Base-by-base conservation (phyloP, 257 asterid species). In the Solanum lycopersicoides region DNA sequence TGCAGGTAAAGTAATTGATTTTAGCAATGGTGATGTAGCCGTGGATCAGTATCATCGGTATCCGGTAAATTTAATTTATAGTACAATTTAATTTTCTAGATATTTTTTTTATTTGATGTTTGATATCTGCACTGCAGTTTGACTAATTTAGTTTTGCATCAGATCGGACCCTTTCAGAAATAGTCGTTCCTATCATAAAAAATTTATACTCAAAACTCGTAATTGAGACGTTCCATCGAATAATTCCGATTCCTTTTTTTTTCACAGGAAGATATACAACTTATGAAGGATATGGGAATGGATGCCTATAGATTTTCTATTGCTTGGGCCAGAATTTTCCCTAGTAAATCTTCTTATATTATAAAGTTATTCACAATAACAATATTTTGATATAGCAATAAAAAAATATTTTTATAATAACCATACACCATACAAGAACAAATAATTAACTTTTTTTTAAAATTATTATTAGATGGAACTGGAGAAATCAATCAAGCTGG, bases 221-320 rank as follows among this genome's bases (percentile, higher is more conserved):
- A 50, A 50, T 50, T 50, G 1, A 15, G 60, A 15, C 23, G 3
- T 21, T 0, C 6, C 16, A 79, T 45, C 66, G 11, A 79, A 79
- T 79, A 79, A 79, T 79, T 28, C 42, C 8, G 9, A 25, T 77
- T 2, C 9, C 0, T 3, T 10, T 15, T 10, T 34, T 16, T 65
- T 53, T 34, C 45, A 73, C 93, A 97, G 99, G 98, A 89, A 82
- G 99, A 97, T 87, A 87, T 95, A 88, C 87, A 91, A 42, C 91
- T 93, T 35, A 94, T 97, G 96, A 97, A 95, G 90, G 93, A 91
- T 65, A 90, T 95, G 96, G 99, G 99, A 84, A 91, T 97, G 96
- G 98, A 97, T 95, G 98, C 98, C 79, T 97, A 93, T 86, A 92
- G 99, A 89, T 91, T 97, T 84, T 95, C 99, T 14, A 95, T 97